These are phyloP conservation scores for Pleomassaria siparia DNA, from an alignment of 2,329 filamentous ascomycete genomes.

Conservation along the genomic window DNA sequence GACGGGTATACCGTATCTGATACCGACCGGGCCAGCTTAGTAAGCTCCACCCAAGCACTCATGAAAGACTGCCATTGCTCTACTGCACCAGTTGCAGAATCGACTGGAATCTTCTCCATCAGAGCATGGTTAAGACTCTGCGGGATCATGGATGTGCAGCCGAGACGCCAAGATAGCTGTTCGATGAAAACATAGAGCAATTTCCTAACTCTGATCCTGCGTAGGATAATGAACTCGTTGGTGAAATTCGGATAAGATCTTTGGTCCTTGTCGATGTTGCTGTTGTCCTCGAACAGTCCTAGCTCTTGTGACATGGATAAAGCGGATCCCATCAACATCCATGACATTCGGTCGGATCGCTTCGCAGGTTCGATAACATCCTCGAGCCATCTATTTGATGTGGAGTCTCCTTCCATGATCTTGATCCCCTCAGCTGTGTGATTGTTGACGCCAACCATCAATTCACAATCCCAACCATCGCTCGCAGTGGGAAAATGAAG, in stretches of 20 bases:
- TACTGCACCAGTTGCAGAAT: slow-evolving; percentile 37
- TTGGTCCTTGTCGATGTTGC: slow-evolving; percentile 39
- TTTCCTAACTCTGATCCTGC: slow-evolving; percentile 38
- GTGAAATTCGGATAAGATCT: slow-evolving; percentile 36
- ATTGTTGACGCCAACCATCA: slow-evolving; percentile 48
- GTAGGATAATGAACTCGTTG: slow-evolving; percentile 31
- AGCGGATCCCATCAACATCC: slow-evolving; percentile 60
- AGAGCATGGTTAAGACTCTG: slow-evolving; percentile 46
- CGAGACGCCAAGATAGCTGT: slow-evolving; percentile 55
- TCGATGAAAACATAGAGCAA: slow-evolving; percentile 51
- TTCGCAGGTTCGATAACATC: slow-evolving; percentile 58
- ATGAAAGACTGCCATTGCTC: slow-evolving; percentile 56
- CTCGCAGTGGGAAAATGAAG: slow-evolving; percentile 56
- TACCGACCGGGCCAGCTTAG: slow-evolving; percentile 52
- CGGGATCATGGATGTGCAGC: slow-evolving; percentile 55
- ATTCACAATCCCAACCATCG: slow-evolving; percentile 59
- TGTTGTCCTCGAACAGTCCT: slow-evolving; percentile 51
- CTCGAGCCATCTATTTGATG: slow-evolving; percentile 51
- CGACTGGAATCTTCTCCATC: slow-evolving; percentile 44
- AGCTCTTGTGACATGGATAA: slow-evolving; percentile 56
- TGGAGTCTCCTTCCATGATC: slow-evolving; percentile 38
- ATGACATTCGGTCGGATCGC: slow-evolving; percentile 61
- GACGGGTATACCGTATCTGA: slow-evolving; percentile 57
- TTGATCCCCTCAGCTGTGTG: slow-evolving; percentile 39
- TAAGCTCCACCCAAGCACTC: slow-evolving; percentile 52